A percentile compares a stretch with the other conserved stretches of the same genome.
Conservation (phyloP, 2,329 filamentous ascomycete species). For the Sphaerulina vaccinii region DNA sequence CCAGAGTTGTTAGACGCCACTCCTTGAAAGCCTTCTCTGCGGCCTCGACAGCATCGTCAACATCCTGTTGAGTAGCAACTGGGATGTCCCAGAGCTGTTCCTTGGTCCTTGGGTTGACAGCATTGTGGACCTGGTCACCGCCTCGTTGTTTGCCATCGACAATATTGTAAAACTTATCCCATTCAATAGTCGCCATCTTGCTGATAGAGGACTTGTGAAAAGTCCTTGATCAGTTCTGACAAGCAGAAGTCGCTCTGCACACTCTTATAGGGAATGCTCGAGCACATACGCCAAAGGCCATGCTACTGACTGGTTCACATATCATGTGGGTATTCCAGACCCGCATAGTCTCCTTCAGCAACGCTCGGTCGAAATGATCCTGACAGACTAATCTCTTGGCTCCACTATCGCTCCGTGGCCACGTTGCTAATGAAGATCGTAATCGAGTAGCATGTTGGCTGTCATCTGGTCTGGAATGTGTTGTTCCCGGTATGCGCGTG, state of each 20-base stretch:
- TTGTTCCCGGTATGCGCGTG: too few species aligned
- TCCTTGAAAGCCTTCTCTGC: conserved; percentile 38
- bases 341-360: background rate
- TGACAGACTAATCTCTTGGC: too few species aligned
- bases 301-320: background rate
- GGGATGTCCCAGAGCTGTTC: conserved; percentile 38
- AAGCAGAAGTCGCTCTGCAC: background rate
- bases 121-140: conserved; percentile 32
- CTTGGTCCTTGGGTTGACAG: conserved; percentile 37
- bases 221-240: background rate
- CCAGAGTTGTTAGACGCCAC: conserved; percentile 35
- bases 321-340: background rate
- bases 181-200: conserved; percentile 26
- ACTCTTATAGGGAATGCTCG: background rate
- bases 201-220: background rate
- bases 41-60: conserved; percentile 38
- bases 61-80: conserved; percentile 39
- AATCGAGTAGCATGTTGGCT: too few species aligned
- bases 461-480: too few species aligned
- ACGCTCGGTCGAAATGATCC: background rate
- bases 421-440: too few species aligned
- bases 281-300: background rate
- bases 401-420: too few species aligned
- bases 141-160: conserved; percentile 36
- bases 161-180: conserved; percentile 38